These are phyloP conservation scores for Haemoproteus tartakovskyi DNA, from an alignment of 169 alveolate species.

Conservation along the genomic window DNA sequence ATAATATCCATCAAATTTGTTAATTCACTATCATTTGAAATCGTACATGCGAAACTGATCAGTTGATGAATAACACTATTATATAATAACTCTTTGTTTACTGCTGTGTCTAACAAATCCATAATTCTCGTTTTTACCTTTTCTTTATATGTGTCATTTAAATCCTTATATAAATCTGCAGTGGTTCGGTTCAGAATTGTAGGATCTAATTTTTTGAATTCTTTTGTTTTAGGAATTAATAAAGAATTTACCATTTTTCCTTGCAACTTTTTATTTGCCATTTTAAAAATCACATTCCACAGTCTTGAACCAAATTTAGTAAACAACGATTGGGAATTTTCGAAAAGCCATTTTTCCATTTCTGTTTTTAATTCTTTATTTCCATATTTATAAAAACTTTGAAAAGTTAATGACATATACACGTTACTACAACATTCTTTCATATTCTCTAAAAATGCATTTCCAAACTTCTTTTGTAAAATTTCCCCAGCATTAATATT, in stretches of 20 bases:
- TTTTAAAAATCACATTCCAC: conserved; percentile 53
- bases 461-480: conserved; percentile 37
- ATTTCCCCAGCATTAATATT: conserved; percentile 33
- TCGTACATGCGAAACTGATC: conserved; percentile 8
- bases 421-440: conserved; percentile 9
- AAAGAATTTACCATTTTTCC: conserved; percentile 18
- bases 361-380: conserved; percentile 23
- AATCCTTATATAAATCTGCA: conserved; percentile 17
- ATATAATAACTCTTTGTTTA: conserved; percentile 45
- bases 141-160: too few species aligned
- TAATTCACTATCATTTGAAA: conserved; percentile 20
- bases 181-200: conserved; percentile 26
- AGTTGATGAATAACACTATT: conserved; percentile 42
- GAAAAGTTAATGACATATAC: conserved; percentile 41
- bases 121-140: too few species aligned
- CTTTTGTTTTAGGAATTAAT: conserved; percentile 22
- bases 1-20: conserved; percentile 34
- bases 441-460: background rate
- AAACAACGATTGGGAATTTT: conserved; percentile 16
- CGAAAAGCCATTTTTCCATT: conserved; percentile 15
- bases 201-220: conserved; percentile 9
- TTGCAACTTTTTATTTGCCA: conserved; percentile 7
- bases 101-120: conserved; percentile 45
- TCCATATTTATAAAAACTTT: conserved; percentile 56
- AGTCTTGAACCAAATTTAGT: conserved; percentile 55